Percentiles rank a stretch among this genome's conserved stretches.
These are phyloP conservation scores for Cystobasidium onofrii DNA, from an alignment of 768 basidiomycete genomes.

Conservation along the genomic window DNA sequence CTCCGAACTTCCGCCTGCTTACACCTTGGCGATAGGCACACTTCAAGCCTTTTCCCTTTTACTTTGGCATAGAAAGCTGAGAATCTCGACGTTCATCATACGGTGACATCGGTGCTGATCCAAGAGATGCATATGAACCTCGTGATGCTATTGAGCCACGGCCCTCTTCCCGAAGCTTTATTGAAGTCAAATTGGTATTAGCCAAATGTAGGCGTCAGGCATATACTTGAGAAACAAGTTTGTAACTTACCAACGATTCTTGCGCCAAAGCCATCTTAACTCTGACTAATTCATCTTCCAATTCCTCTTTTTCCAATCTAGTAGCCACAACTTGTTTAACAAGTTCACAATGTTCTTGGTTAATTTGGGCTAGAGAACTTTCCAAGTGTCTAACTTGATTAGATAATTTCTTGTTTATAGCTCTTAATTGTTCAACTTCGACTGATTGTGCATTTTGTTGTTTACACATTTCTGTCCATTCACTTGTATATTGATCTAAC, in stretches of 20 bases:
- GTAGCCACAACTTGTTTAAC: constrained; percentile 77
- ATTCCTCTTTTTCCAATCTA: constrained; percentile 79
- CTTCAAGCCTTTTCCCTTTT: not conserved
- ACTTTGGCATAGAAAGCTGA: not conserved
- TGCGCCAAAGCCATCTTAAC: constrained; percentile 66
- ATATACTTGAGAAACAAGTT: not conserved
- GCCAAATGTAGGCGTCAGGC: no score
- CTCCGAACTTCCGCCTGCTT: no score
- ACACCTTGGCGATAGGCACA: not conserved
- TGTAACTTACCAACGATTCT: constrained; percentile 2
- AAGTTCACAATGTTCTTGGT: constrained; percentile 55
- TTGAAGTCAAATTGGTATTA: no score
- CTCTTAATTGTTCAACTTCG: constrained; percentile 74
- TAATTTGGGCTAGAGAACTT: constrained; percentile 65
- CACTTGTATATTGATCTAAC: constrained; percentile 49
- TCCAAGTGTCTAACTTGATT: constrained; percentile 77
- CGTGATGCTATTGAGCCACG: constrained; percentile 11
- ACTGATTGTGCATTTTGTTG: constrained; percentile 55
- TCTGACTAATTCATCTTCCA: constrained; percentile 85
- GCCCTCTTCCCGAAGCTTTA: constrained; percentile 27
- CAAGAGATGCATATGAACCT: constrained; percentile 16
- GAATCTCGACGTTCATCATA: not conserved
- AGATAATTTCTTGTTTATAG: constrained; percentile 65
- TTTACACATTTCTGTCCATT: constrained; percentile 32
- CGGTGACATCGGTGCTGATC: not conserved